A percentile compares a stretch with the other conserved stretches of the same genome.
phyloP scores from a whole-genome alignment of 257 asterid species.

The Datura wrightii region DNA sequence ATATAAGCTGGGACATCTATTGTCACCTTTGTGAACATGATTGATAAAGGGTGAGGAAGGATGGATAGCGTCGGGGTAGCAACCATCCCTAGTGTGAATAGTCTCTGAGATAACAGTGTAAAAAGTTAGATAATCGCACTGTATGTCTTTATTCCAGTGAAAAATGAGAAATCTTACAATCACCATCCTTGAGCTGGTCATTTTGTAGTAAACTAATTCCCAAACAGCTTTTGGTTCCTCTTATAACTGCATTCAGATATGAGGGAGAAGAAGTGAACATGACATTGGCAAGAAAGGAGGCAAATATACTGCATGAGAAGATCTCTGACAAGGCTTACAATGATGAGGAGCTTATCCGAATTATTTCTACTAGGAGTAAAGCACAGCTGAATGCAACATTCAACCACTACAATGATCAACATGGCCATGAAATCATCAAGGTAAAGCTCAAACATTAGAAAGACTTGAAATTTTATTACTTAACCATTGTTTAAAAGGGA shows the following conservation, averaged over 20 bases:
- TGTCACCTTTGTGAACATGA: background rate
- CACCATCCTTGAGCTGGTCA: background rate
- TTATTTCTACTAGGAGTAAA: conserved; percentile 85
- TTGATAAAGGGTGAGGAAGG: background rate
- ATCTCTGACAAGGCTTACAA: conserved; percentile 65
- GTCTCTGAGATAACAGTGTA: background rate
- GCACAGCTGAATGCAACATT: conserved; percentile 89
- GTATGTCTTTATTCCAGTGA: conserved; percentile 3
- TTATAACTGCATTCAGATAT: conserved; percentile 79
- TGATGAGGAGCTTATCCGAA: conserved; percentile 75
- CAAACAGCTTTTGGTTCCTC: conserved; percentile 87
- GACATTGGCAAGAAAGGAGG: conserved; percentile 77
- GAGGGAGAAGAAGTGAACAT: conserved; percentile 83
- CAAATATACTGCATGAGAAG: conserved; percentile 77
- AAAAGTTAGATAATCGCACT: background rate
- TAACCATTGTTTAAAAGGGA: background rate
- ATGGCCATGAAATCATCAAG: conserved; percentile 78
- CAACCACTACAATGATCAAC: conserved; percentile 72
- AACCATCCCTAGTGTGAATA: background rate
- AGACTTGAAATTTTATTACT: background rate
- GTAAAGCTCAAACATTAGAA: conserved; percentile 42
- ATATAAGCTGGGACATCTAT: background rate
- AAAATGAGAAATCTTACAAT: background rate
- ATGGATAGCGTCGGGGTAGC: background rate
- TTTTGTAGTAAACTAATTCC: conserved; percentile 17